Evolutionary conservation across 768 basidiomycete genomes (phyloP).

Genomic region (Pleurotus platypus): DNA sequence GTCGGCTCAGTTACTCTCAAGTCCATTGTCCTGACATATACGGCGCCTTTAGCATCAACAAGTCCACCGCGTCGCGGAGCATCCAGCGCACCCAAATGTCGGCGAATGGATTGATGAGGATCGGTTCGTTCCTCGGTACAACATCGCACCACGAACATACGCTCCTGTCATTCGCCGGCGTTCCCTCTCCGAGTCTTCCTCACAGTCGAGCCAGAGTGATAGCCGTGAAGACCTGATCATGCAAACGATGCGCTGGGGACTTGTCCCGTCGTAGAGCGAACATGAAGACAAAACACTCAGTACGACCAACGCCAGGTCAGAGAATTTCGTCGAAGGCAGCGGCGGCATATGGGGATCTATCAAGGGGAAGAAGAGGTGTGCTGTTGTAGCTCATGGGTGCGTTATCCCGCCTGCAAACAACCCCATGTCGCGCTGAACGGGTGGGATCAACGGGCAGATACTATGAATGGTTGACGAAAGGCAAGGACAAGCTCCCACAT

Average conservation of each 20-base stretch:
- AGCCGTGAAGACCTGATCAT: slow-evolving; percentile 36
- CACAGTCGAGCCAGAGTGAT: not conserved
- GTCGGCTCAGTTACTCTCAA: too few relatives aligned
- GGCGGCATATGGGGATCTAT: slow-evolving; percentile 84
- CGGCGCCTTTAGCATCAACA: not conserved
- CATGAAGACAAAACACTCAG: slow-evolving; percentile 65
- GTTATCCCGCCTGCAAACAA: not conserved
- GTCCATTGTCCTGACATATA: too few relatives aligned
- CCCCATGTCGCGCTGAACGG: not conserved
- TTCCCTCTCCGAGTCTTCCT: slow-evolving; percentile 11
- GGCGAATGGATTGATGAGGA: slow-evolving; percentile 61
- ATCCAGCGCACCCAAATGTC: slow-evolving; percentile 19
- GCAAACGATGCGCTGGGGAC: slow-evolving; percentile 89
- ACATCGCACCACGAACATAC: slow-evolving; percentile 78
- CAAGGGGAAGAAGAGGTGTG: slow-evolving; percentile 79
- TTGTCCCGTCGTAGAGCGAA: slow-evolving; percentile 82
- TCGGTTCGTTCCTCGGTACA: slow-evolving; percentile 64
- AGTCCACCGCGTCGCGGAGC: not conserved
- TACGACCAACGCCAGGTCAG: slow-evolving; percentile 89
- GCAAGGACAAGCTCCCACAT: slow-evolving; percentile 75
- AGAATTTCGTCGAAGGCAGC: slow-evolving; percentile 63
- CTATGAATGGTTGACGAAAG: slow-evolving; percentile 92
- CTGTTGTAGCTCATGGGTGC: slow-evolving; percentile 60
- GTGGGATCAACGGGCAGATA: slow-evolving; percentile 45
- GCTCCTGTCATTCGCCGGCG: slow-evolving; percentile 68